Percentiles rank a stretch among this genome's conserved stretches.
phyloP scores from a whole-genome alignment of 192 early-diverging fungal species.

The Coemansia sp. region DNA sequence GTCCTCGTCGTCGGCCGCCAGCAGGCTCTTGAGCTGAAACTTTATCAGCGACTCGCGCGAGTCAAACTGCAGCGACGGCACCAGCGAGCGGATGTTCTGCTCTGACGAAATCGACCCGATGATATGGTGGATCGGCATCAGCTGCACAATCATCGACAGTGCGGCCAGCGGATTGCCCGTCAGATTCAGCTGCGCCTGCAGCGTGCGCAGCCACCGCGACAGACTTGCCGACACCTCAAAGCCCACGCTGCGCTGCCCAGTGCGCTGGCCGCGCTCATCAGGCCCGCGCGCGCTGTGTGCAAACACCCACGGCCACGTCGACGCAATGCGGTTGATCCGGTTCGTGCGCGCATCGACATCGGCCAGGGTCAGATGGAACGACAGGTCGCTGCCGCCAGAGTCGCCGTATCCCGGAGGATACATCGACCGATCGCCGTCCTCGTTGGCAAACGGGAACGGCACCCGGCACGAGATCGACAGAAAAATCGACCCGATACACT shows the following conservation, averaged over 20 bases:
- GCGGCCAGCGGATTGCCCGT: conserved; percentile 30
- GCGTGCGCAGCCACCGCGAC: conserved; percentile 44
- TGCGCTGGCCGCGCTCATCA: background rate
- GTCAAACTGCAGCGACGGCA: conserved; percentile 11
- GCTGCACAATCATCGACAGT: conserved; percentile 35
- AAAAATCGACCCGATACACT: conserved; percentile 32
- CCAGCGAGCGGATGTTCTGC: conserved; percentile 14
- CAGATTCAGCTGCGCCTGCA: conserved; percentile 45
- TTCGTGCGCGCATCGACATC: conserved; percentile 30
- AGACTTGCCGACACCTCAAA: conserved; percentile 30
- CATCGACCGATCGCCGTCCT: conserved; percentile 18
- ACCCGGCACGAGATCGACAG: conserved; percentile 47
- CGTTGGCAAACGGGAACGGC: conserved; percentile 33
- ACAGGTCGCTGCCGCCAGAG: conserved; percentile 32
- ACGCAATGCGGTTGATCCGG: conserved; percentile 34
- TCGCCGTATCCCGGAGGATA: conserved; percentile 29
- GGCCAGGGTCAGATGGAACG: conserved; percentile 46
- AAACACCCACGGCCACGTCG: conserved; percentile 47
- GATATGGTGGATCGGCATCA: conserved; percentile 41
- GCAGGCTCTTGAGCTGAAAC: conserved; percentile 12
- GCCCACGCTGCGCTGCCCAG: conserved; percentile 3
- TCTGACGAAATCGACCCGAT: conserved; percentile 19
- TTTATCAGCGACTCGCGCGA: conserved; percentile 18
- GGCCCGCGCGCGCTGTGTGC: conserved; percentile 15
- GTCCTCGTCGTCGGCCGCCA: conserved; percentile 11